A percentile compares a stretch with the other conserved stretches of the same genome.
Evolutionary conservation across 2,329 filamentous ascomycete genomes (phyloP).

Genomic region (Verticillium klebahnii): DNA sequence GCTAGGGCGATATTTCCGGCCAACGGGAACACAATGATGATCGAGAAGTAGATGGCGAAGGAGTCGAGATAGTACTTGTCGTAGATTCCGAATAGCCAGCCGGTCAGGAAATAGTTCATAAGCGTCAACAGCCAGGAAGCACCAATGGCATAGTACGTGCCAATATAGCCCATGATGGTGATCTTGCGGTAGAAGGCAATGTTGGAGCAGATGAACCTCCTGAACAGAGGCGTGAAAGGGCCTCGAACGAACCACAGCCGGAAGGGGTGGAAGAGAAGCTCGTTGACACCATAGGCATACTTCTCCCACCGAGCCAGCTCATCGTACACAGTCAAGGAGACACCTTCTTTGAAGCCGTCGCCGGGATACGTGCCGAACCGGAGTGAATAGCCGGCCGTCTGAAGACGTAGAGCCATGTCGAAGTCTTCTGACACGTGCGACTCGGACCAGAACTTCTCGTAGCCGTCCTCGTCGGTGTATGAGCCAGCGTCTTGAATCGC

Average conservation of each 20-base stretch:
- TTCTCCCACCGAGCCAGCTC: slow-evolving; percentile 71
- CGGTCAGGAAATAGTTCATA: slow-evolving; percentile 67
- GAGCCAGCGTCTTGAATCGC: slow-evolving; percentile 18
- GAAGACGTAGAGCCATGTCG: slow-evolving; percentile 68
- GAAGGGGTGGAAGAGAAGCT: slow-evolving; percentile 66
- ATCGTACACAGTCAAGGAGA: slow-evolving; percentile 69
- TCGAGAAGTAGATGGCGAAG: slow-evolving; percentile 58
- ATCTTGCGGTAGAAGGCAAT: slow-evolving; percentile 64
- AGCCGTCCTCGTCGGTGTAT: slow-evolving; percentile 34
- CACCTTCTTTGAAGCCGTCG: slow-evolving; percentile 68
- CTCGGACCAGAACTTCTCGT: slow-evolving; percentile 71
- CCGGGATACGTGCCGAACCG: slow-evolving; percentile 66
- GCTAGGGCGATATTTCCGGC: slow-evolving; percentile 58
- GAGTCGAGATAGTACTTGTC: slow-evolving; percentile 65
- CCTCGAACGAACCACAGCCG: slow-evolving; percentile 56
- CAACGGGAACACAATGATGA: slow-evolving; percentile 61
- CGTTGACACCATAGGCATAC: slow-evolving; percentile 68
- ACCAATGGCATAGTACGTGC: slow-evolving; percentile 67
- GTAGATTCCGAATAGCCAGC: slow-evolving; percentile 64
- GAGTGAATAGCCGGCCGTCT: slow-evolving; percentile 63
- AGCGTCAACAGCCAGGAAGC: slow-evolving; percentile 62
- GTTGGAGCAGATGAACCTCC: slow-evolving; percentile 52
- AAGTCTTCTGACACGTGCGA: slow-evolving; percentile 74
- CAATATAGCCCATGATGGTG: slow-evolving; percentile 65
- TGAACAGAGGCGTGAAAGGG: slow-evolving; percentile 62